Conservation (phyloP, 2,329 filamentous ascomycete genomes). For the Aspergillus brunneoviolaceus region DNA sequence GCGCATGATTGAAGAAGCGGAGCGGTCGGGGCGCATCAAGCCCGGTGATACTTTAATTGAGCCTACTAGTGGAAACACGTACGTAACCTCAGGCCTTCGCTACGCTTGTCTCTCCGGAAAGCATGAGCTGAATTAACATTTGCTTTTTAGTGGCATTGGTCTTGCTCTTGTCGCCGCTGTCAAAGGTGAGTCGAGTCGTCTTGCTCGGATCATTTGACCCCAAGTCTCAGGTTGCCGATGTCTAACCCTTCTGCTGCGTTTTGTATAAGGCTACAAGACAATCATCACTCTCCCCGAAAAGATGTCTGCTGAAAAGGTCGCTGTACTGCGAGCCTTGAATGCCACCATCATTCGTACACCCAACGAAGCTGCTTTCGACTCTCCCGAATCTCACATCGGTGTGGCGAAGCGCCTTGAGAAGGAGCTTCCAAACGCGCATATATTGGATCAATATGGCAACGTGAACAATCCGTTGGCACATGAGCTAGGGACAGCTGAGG, state of each 20-base stretch:
- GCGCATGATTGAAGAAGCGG: constrained; percentile 96
- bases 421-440: constrained; percentile 95
- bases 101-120: neutral
- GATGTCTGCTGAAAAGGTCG: constrained; percentile 98
- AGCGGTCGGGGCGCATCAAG: constrained; percentile 88
- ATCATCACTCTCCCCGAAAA: constrained; percentile 99
- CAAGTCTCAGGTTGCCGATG: neutral
- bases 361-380: constrained; percentile 91
- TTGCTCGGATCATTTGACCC: neutral
- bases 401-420: constrained; percentile 87
- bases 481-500: constrained; percentile 90
- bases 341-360: constrained; percentile 98
- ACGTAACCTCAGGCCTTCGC: constrained; percentile 20
- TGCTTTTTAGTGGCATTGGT: constrained; percentile 68
- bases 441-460: constrained; percentile 95
- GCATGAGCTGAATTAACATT: neutral
- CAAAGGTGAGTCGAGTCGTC: constrained; percentile 56
- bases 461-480: constrained; percentile 88
- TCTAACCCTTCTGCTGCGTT: neutral
- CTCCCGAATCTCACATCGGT: constrained; percentile 93
- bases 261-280: constrained; percentile 72
- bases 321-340: constrained; percentile 86
- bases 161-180: constrained; percentile 90
- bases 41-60: constrained; percentile 96
- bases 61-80: constrained; percentile 94